Conservation (phyloP, 768 basidiomycete species). For the Mrakia hoshinonis region DNA sequence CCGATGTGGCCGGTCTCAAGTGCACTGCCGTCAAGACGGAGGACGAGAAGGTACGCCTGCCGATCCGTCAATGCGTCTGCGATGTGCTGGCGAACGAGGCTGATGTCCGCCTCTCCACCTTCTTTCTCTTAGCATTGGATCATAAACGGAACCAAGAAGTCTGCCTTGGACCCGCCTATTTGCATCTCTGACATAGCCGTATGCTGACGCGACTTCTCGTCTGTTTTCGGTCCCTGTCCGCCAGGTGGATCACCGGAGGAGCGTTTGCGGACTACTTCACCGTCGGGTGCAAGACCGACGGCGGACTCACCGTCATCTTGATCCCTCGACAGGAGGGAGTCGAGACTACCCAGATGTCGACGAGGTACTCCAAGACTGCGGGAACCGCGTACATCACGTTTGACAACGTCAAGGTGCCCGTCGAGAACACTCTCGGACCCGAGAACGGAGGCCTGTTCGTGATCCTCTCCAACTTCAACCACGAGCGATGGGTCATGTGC, state of each 20-base stretch:
- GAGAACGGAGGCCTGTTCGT: conserved; percentile 66
- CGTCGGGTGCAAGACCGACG: conserved; percentile 41
- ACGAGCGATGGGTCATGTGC: conserved; percentile 29
- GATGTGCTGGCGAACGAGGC: too few species aligned
- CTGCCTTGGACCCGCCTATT: conserved; percentile 32
- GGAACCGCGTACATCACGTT: conserved; percentile 50
- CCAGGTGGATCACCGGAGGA: conserved; percentile 63
- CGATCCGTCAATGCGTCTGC: too few species aligned
- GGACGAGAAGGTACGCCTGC: conserved; percentile 51
- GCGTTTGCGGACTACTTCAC: conserved; percentile 60
- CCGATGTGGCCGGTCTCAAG: conserved; percentile 61
- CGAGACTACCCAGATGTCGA: conserved; percentile 78
- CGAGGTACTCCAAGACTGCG: conserved; percentile 76
- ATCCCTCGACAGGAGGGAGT: conserved; percentile 74
- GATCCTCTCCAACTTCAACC: conserved; percentile 28
- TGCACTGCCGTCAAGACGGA: conserved; percentile 69
- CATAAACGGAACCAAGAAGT: conserved; percentile 84
- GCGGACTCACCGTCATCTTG: conserved; percentile 74
- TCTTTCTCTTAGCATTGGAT: conserved; percentile 50
- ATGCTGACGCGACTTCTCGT: too few species aligned
- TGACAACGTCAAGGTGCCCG: conserved; percentile 69
- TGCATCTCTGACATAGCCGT: not conserved
- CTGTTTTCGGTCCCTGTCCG: not conserved
- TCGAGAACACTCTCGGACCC: conserved; percentile 73
- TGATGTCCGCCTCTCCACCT: not conserved